Conservation (phyloP, 2,329 filamentous ascomycete species). For the Diaporthe citri region DNA sequence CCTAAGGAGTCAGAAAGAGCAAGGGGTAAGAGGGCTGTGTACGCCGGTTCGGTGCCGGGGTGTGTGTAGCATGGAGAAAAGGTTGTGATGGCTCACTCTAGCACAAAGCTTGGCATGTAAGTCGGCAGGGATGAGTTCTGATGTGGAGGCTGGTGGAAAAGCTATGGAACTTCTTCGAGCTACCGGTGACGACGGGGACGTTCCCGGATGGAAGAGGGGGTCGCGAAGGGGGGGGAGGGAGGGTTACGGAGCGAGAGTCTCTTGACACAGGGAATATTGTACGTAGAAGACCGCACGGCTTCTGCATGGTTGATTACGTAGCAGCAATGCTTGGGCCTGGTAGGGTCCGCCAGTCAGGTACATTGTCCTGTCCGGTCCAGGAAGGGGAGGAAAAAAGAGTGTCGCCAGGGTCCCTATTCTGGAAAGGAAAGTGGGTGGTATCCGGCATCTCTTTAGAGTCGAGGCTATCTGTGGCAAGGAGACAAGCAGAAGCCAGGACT, state of each 20-base stretch:
- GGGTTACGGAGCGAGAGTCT: not conserved
- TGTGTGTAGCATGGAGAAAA: slow-evolving; percentile 35
- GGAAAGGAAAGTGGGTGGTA: slow-evolving; percentile 25
- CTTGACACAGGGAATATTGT: slow-evolving; percentile 11
- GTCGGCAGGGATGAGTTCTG: slow-evolving; percentile 25
- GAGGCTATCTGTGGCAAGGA: slow-evolving; percentile 15
- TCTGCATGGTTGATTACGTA: slow-evolving; percentile 23
- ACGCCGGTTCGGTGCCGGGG: slow-evolving; percentile 38
- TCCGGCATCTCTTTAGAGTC: slow-evolving; percentile 31
- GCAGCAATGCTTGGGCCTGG: slow-evolving; percentile 9
- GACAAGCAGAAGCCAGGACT: slow-evolving; percentile 7
- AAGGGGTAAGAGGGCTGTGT: slow-evolving; percentile 31
- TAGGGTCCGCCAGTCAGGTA: not conserved
- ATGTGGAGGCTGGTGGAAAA: slow-evolving; percentile 31
- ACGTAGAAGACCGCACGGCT: slow-evolving; percentile 1
- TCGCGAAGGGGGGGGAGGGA: slow-evolving; percentile 15
- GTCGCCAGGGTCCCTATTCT: slow-evolving; percentile 14
- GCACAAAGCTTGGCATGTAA: slow-evolving; percentile 40
- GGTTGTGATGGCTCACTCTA: slow-evolving; percentile 38
- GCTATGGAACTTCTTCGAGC: slow-evolving; percentile 34
- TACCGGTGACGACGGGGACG: slow-evolving; percentile 15
- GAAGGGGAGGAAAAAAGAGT: slow-evolving; percentile 8
- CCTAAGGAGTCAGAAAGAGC: slow-evolving; percentile 29
- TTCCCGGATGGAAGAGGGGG: slow-evolving; percentile 16
- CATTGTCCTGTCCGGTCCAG: not conserved